These are phyloP conservation scores for Waltiozyma sp. DNA, from an alignment of 1,139 yeast species.

Conservation along the genomic window DNA sequence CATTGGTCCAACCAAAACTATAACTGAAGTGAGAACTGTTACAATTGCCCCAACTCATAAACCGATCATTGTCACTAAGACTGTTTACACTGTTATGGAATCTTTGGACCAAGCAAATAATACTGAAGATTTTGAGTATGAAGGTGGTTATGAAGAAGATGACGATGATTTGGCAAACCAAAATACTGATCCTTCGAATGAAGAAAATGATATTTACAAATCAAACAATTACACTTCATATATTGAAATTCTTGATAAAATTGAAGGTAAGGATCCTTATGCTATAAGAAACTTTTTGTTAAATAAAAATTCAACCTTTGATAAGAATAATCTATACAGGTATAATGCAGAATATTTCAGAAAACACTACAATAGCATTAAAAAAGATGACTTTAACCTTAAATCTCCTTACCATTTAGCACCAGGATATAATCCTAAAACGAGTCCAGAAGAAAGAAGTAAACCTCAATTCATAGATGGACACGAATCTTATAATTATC, in stretches of 20 bases:
- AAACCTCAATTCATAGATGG: background rate
- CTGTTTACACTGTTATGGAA: slow-evolving; percentile 1
- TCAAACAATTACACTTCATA: no score
- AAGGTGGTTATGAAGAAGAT: no score
- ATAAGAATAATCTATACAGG: background rate
- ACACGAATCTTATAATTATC: no score
- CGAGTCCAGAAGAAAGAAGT: slow-evolving; percentile 3
- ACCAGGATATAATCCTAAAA: slow-evolving; percentile 4
- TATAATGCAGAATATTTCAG: slow-evolving; percentile 3
- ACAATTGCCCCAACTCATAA: background rate
- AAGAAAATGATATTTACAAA: no score
- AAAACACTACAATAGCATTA: slow-evolving; percentile 1
- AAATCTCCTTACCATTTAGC: slow-evolving; percentile 10
- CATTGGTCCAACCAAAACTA: slow-evolving; percentile 1
- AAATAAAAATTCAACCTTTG: no score
- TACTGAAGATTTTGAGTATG: no score
- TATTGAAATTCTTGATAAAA: no score
- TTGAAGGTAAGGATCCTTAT: no score
- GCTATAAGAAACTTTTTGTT: no score
- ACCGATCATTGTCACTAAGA: slow-evolving; percentile 1
- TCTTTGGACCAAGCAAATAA: background rate
- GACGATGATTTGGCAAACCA: no score
- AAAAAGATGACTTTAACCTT: background rate
- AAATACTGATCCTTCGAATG: no score
- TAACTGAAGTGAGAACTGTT: slow-evolving; percentile 3